Evolutionary conservation across 495 filamentous ascomycete genomes (phyloP).

Genomic region (Daldinia grandis): DNA sequence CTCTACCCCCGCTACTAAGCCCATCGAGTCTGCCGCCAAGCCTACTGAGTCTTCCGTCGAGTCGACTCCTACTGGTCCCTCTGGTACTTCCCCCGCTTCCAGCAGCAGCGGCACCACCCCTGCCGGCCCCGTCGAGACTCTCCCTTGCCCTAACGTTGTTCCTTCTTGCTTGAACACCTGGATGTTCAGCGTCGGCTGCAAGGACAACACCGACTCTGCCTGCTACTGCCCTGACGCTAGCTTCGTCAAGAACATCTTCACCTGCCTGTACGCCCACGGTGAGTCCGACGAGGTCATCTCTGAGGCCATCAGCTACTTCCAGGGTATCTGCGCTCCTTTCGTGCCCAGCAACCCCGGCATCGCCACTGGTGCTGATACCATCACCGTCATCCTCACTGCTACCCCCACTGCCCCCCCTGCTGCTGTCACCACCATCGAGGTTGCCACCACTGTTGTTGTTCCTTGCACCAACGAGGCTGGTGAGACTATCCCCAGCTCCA

Average conservation of each 20-base stretch:
- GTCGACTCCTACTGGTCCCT: conserved; percentile 29
- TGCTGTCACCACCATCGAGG: conserved; percentile 68
- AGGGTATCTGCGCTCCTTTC: conserved; percentile 86
- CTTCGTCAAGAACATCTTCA: conserved; percentile 82
- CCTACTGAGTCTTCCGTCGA: conserved; percentile 28
- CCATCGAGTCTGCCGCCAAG: conserved; percentile 39
- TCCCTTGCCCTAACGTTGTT: conserved; percentile 74
- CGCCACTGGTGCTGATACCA: conserved; percentile 67
- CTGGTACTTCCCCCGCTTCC: conserved; percentile 39
- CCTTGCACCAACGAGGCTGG: conserved; percentile 61
- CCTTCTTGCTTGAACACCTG: conserved; percentile 95
- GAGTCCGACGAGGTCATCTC: conserved; percentile 70
- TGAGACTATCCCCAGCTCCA: conserved; percentile 59
- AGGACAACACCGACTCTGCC: conserved; percentile 78
- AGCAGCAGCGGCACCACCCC: conserved; percentile 49
- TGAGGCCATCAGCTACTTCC: conserved; percentile 81
- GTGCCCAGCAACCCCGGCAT: conserved; percentile 83
- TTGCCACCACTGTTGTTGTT: conserved; percentile 60
- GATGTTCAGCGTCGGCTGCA: conserved; percentile 77
- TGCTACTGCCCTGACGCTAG: conserved; percentile 87
- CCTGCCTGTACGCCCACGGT: conserved; percentile 82
- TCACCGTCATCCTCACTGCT: conserved; percentile 66
- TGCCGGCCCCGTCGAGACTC: conserved; percentile 50
- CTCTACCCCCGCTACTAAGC: conserved; percentile 28
- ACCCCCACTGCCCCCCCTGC: conserved; percentile 56